phyloP scores from a whole-genome alignment of 108 stramenopile species.

The Cyclotella sp. region DNA sequence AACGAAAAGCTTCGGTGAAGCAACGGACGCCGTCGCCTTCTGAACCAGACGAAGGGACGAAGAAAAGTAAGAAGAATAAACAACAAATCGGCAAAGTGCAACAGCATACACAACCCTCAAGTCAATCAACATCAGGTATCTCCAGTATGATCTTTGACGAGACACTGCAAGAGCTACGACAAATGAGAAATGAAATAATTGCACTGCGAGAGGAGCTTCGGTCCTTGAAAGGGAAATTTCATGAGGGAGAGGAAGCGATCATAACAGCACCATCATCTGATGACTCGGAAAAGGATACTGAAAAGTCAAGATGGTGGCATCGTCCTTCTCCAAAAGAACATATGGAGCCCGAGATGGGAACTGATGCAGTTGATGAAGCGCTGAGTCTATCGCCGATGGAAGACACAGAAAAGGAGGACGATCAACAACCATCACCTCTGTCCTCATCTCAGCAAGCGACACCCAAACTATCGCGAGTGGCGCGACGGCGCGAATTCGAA shows the following conservation, averaged over 20 bases:
- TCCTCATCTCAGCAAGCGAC: not conserved
- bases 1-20: not conserved
- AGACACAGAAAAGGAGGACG: not conserved
- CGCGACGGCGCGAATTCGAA: slow-evolving; percentile 56
- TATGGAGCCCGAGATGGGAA: not conserved
- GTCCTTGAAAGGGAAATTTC: slow-evolving; percentile 53
- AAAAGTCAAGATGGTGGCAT: not conserved
- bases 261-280: not conserved
- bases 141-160: slow-evolving; percentile 6
- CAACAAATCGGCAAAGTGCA: not conserved
- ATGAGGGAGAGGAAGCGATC: slow-evolving; percentile 1
- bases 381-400: not conserved
- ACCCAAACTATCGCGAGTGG: slow-evolving; percentile 3
- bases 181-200: slow-evolving; percentile 76
- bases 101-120: not conserved
- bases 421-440: not conserved
- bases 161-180: slow-evolving; percentile 71
- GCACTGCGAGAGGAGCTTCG: slow-evolving; percentile 73
- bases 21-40: not conserved
- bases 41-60: not conserved
- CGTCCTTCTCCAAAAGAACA: slow-evolving; percentile 9
- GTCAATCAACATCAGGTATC: no score
- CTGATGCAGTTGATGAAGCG: not conserved
- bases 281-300: not conserved
- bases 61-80: not conserved